Base-by-base conservation (phyloP, 2,329 filamentous ascomycete genomes). In the Aspergillus vadensis region DNA sequence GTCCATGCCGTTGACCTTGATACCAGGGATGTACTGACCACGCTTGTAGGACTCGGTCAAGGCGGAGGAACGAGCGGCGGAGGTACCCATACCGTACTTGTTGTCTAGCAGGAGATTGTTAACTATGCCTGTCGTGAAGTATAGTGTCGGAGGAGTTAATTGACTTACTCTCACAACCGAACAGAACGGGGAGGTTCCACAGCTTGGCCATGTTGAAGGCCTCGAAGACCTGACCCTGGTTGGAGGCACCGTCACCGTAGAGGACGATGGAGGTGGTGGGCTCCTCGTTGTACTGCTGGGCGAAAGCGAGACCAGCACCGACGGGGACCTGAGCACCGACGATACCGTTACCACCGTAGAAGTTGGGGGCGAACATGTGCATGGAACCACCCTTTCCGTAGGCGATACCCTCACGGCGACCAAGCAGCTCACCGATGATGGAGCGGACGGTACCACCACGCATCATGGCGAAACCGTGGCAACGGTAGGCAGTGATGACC, bases 121-220 rank as follows among this genome's bases (percentile, higher is more conserved):
- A 63, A 49, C 17, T 27, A 17, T 14, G 48, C 5, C n/a, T 9
- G 3, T 4, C 6, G 25, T 21, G 12, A 5, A 52, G 2, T 15
- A 12, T 53, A 8, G 23, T 19, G 36, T 44, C 43, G 27, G 32
- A 36, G 32, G 32, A 36, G 10, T 15, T 0, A 12, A 14, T 10
- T 62, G 57, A 87, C 92, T 79, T 83, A 97, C 93, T 99, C 85
- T 99, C 95, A 80, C 95, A 99, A 70, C 92, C 93, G 76, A 99
- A 99, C 69, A 99, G 90, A 70, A 93, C 87, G 58, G 95, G 95
- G 51, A 99, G 85, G 72, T 95, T 93, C 95, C 95, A 99, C 69
- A 99, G 88, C 87, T 98, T 98, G 66, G 95, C 95, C 95, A 99
- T 99, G 89, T 99, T 99, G 88, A 96, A 99, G 64, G 95, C 93